Base-by-base conservation (phyloP, 2,329 filamentous ascomycete species). In the Fusarium illudens region DNA sequence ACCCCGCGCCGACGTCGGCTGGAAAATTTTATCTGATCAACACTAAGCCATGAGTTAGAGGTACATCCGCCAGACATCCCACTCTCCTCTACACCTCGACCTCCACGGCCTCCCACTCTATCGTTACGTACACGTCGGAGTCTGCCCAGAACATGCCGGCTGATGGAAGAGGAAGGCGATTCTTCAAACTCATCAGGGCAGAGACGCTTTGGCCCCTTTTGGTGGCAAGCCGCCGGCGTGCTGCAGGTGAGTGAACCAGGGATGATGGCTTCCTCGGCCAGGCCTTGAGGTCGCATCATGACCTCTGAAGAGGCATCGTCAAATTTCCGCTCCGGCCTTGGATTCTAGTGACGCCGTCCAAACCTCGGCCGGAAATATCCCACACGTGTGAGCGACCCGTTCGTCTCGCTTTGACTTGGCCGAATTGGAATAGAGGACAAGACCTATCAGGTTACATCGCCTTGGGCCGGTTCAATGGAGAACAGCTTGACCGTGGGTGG, bases 11-110 rank as follows among this genome's bases (percentile, higher is more conserved):
- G 72, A 74, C 29, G 59, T 71, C 72, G 72, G 72, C 62, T 48
- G 44, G 72, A 73, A 72, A 13, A 11, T 73, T 72, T 74, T 72
- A 74, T 74, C 72, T 63, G 69, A 74, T 74, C 65, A 65, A 67
- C 52, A 22, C 32, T 39, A 13, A 20, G n/a, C 59, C 42, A 22
- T 46, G 42, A 46, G 27, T 46, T 46, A 22, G 42, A 46, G 42
- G 42, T 46, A 46, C 42, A 46, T 46, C 22, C 22, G 20, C 17
- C 27, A 51, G 20, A 46, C 34, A 50, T 61, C 44, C 27, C 33
- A 32, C 44, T 50, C 39, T 12, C 17, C 27, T 36, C 22, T 32
- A 30, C 13, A 15, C 15, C 10, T 39, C 10, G 19, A 39, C 13
- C n/a, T 50, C 32, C 54, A 58, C 32, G 32, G 25, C 9, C 27